Evolutionary conservation across 2,329 filamentous ascomycete genomes (phyloP).

Genomic region (Trichoderma lentiforme): DNA sequence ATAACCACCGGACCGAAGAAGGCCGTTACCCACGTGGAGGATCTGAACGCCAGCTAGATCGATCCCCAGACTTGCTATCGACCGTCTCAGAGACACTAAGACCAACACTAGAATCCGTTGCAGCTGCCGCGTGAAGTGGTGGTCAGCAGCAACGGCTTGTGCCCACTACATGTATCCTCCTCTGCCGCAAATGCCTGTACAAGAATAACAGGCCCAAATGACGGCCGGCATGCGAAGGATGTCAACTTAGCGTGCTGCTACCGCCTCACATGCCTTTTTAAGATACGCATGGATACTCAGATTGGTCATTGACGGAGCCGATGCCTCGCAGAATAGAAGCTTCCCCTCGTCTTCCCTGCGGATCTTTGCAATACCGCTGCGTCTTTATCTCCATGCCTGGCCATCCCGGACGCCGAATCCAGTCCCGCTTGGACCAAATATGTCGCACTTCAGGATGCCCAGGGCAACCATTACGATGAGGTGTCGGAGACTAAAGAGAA

Average conservation of each 20-base stretch:
- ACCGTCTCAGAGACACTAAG: conserved; percentile 7
- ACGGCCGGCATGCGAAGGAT: neutral
- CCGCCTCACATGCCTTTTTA: neutral
- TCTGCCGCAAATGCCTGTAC: neutral
- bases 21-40: conserved; percentile 3
- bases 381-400: neutral
- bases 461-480: neutral
- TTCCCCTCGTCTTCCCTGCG: neutral
- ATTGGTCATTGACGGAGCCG: neutral
- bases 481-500: neutral
- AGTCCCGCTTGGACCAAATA: neutral
- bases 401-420: neutral
- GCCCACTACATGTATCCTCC: neutral
- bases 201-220: neutral
- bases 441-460: neutral
- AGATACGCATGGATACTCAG: neutral
- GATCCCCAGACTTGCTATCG: neutral
- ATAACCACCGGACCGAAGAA: neutral
- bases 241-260: neutral
- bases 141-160: conserved; percentile 2
- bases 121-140: neutral
- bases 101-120: neutral
- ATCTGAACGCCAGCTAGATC: neutral
- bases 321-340: neutral
- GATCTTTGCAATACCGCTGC: neutral